These are phyloP conservation scores for Hymenoscyphus salicellus DNA, from an alignment of 2,329 filamentous ascomycete species.

Conservation along the genomic window DNA sequence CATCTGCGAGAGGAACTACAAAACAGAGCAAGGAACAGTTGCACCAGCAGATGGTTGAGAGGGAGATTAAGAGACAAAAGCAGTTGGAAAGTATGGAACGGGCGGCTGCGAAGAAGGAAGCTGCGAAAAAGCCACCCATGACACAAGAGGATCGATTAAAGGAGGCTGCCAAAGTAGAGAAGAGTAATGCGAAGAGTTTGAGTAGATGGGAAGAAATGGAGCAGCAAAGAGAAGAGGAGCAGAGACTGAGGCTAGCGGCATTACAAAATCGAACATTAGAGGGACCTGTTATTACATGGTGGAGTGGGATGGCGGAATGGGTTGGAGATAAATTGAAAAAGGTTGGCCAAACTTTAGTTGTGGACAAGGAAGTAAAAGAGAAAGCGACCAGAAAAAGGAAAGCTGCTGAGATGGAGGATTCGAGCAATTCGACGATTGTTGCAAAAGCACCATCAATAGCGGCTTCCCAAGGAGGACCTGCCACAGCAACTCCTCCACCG, in stretches of 20 bases:
- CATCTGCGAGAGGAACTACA: constrained; percentile 61
- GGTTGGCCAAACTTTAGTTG: constrained; percentile 62
- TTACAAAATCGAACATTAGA: constrained; percentile 82
- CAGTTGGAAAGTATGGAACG: constrained; percentile 67
- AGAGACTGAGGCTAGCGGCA: constrained; percentile 78
- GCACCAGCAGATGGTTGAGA: constrained; percentile 70
- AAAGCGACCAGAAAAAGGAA: constrained; percentile 50
- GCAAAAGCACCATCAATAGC: constrained; percentile 5
- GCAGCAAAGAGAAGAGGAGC: constrained; percentile 79
- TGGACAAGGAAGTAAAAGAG: constrained; percentile 52
- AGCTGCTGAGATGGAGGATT: constrained; percentile 49
- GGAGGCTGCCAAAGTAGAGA: constrained; percentile 80
- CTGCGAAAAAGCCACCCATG: constrained; percentile 75
- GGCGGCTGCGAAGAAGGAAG: constrained; percentile 58
- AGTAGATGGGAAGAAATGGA: constrained; percentile 94
- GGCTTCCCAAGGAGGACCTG: constrained; percentile 11
- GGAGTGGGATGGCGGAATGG: constrained; percentile 88
- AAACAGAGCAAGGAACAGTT: constrained; percentile 55
- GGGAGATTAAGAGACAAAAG: constrained; percentile 67
- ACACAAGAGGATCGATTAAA: constrained; percentile 82
- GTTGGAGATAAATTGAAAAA: constrained; percentile 70
- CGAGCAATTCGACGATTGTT: constrained; percentile 8
- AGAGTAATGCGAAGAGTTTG: constrained; percentile 81
- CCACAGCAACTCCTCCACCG: constrained; percentile 5
- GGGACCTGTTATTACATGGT: constrained; percentile 85